phyloP scores from a whole-genome alignment of 106 monocot species.

The Dioscorea zingiberensis region DNA sequence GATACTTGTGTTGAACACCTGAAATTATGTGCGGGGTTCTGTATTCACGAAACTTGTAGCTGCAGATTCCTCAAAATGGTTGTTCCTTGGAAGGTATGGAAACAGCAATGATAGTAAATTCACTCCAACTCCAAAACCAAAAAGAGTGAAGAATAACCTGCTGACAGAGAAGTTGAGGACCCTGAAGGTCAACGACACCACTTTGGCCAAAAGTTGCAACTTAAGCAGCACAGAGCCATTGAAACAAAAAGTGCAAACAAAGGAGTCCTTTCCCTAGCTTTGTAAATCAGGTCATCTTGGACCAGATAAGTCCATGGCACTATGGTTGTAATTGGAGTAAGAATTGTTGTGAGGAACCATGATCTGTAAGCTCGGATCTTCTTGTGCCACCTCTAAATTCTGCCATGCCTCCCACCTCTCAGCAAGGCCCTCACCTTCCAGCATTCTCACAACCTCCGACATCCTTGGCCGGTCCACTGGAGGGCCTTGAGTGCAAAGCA shows the following conservation, averaged over 20 bases:
- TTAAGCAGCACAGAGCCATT: no score
- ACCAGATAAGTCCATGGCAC: conserved; percentile 43
- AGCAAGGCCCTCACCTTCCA: conserved; percentile 79
- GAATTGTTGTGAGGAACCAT: conserved; percentile 26
- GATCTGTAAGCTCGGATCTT: conserved; percentile 21
- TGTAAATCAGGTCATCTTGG: conserved; percentile 36
- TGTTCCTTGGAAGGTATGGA: no score
- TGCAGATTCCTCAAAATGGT: no score
- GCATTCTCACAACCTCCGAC: conserved; percentile 80
- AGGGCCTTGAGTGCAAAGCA: conserved; percentile 66
- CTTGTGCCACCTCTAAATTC: conserved; percentile 55
- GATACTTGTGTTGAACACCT: no score
- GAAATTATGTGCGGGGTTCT: no score
- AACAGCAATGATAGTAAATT: no score
- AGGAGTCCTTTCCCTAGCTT: no score
- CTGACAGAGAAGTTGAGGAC: not conserved
- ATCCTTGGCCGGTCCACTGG: conserved; percentile 70
- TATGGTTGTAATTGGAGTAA: conserved; percentile 57
- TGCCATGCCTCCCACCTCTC: conserved; percentile 90
- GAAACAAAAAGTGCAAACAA: no score
- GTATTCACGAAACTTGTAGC: no score
- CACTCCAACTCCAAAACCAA: no score
- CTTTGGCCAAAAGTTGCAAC: no score
- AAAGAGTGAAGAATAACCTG: not conserved
- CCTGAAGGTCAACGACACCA: no score